These are phyloP conservation scores for Solanum aculeatissimum DNA, from an alignment of 305 asterid species.

Conservation along the genomic window DNA sequence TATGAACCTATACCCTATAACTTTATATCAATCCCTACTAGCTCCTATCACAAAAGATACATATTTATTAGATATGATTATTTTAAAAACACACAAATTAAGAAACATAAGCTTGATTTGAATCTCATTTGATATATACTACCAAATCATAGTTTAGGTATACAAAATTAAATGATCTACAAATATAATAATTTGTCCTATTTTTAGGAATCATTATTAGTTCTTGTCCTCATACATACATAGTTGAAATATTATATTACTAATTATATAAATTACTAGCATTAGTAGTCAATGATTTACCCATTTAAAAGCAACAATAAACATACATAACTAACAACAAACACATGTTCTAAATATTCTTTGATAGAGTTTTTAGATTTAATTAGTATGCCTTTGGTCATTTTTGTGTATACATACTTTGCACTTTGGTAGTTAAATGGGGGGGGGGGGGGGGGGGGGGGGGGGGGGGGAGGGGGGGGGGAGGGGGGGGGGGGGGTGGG, in stretches of 20 bases:
- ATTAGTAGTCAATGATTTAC: conserved; percentile 8
- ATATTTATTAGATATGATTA: background rate
- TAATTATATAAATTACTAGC: background rate
- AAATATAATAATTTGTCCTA: background rate
- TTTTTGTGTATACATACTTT: background rate
- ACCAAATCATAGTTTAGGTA: background rate
- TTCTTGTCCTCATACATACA: background rate
- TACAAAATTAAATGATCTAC: background rate
- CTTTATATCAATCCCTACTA: background rate
- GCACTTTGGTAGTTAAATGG: conserved; percentile 4
- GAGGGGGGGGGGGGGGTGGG: no score
- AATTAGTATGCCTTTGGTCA: background rate
- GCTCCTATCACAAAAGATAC: background rate
- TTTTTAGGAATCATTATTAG: background rate
- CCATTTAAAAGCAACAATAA: background rate
- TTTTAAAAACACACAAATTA: background rate
- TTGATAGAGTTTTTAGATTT: background rate
- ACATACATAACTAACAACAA: background rate
- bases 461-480: no score
- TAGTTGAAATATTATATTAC: background rate
- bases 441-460: no score
- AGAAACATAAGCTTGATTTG: background rate
- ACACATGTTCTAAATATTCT: background rate
- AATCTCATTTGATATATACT: background rate
- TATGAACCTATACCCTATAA: background rate